Evolutionary conservation across 2,329 filamentous ascomycete species (phyloP), one percentile per base, ranked within the genome.

Genomic region (Fusarium udum): DNA sequence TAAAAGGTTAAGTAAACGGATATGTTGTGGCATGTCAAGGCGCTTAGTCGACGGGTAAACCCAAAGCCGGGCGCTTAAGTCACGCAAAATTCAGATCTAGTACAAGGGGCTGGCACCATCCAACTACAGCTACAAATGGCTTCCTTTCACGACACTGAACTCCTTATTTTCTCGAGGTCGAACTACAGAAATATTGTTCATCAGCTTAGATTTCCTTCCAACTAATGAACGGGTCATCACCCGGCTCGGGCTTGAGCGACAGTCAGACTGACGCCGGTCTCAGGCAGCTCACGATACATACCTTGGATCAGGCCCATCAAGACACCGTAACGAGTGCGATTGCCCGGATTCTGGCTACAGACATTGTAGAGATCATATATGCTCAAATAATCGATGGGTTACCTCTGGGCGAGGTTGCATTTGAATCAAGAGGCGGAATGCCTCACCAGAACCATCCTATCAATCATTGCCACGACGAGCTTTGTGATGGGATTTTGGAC

Each of bases 331-430:
- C 15, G 7, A 62, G 28, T 5, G 72, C 76, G 3, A 57, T 78
- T 24, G 11, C 13, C 1, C 72, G 68, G 1, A 13, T 77, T 32
- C 56, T 78, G 4, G 37, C 37, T 9, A 77, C 65, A 6, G 46
- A 67, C 0, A 24, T 75, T 20, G 70, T 74, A 14, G 68, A 75
- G 13, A 9, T 16, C 0, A 77, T 72, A 14, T 79, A 72, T 45
- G 73, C 73, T 8, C 74, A 80, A 31, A 74, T 78, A 1, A 58
- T 78, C 2, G 77, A 80, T 11, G 78, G 77, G 0, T 10, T 79
- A 6, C 78, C 76, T 0, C 18, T 73, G 4, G 22, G n/a, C 4
- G 39, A 60, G 7, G 59, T 70, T 1, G 61, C 58, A 0, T 56
- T 45, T 11, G 62, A 75, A n/a, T 43, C 53, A 9, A 22, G 26